Percentiles rank a stretch among this genome's conserved stretches.
These are phyloP conservation scores for Yamadazyma aaseri DNA, from an alignment of 1,139 yeast genomes.

Conservation along the genomic window DNA sequence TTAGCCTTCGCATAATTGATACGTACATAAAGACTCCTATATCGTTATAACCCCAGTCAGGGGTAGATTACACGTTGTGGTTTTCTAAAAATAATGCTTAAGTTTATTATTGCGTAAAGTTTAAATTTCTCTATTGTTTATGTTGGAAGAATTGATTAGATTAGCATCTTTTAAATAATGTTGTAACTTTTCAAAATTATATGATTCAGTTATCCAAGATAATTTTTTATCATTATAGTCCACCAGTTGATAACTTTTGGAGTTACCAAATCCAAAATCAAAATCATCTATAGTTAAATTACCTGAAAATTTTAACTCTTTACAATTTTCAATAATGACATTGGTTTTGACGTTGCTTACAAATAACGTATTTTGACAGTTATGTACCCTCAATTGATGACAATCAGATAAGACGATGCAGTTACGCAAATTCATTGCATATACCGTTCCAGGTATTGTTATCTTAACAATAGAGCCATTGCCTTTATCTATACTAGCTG, in stretches of 20 bases:
- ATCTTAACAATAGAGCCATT: slow-evolving; percentile 19
- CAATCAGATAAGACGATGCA: slow-evolving; percentile 27
- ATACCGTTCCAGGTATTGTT: slow-evolving; percentile 32
- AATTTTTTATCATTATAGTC: background rate
- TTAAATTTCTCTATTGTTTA: too few species aligned
- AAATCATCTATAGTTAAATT: slow-evolving; percentile 14
- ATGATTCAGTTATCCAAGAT: background rate
- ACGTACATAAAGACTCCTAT: too few species aligned
- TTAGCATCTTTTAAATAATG: too few species aligned
- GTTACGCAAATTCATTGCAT: slow-evolving; percentile 24
- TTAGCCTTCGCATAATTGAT: background rate
- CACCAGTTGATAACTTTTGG: slow-evolving; percentile 5
- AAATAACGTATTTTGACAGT: slow-evolving; percentile 22
- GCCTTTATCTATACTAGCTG: slow-evolving; percentile 26
- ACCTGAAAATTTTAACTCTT: slow-evolving; percentile 9
- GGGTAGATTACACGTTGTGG: too few species aligned
- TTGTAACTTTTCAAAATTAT: too few species aligned
- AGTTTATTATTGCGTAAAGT: too few species aligned
- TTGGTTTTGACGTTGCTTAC: slow-evolving; percentile 22
- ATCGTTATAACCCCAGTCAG: too few species aligned
- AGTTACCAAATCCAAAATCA: slow-evolving; percentile 8
- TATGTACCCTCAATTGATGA: slow-evolving; percentile 44
- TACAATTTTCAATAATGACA: slow-evolving; percentile 36
- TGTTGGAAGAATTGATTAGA: too few species aligned
- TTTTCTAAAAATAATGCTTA: too few species aligned